Evolutionary conservation across 176 grass and related monocot species (phyloP), one percentile per base, ranked within the genome.

Genomic region (Ensete ventricosum): DNA sequence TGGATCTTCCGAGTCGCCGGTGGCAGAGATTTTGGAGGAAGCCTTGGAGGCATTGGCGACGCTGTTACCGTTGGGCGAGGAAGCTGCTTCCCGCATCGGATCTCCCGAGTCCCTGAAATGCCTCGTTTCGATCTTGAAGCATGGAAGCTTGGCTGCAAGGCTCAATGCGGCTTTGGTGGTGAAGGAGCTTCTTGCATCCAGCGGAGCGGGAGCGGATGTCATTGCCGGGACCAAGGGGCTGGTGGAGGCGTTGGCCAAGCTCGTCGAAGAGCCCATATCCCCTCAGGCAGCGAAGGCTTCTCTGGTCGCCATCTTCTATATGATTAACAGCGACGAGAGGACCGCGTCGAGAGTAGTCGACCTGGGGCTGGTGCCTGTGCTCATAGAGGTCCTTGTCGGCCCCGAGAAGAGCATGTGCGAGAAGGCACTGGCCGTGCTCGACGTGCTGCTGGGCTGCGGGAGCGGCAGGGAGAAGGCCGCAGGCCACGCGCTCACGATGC

Each of bases 361-460:
- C 2, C 81, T 86, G 73, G 81, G 85, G 52, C 22, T 79, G 64
- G 77, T 92, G 67, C 78, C 71, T 12, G 84, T 76, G 49, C 71
- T 92, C n/a, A 22, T 90, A 5, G 93, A 97, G 60, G 25, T 80
- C 1, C 73, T 97, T 0, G 82, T 85, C 1, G 93, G 90, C 80
- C 52, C 81, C 71, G 93, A 97, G 25, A 97, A 79, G 79, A 84
- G 90, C 79, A 81, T 79, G 23, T 83, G 85, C 9, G 93, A 97
- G 93, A 97, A 90, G 83, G 87, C 90, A 6, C 81, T 97, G 1
- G 93, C 87, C 11, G 82, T 88, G 60, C 73, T 97, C 43, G 90
- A 90, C 50, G 72, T 71, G 50, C 14, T 93, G 52, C 49, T 97
- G 25, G 79, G 76, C 79, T 80, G 81, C 13, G 77, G 62, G 25